Base-by-base conservation (phyloP, 225 moss, liverwort and hornwort genomes). In the Antitrichia curtipendula region DNA sequence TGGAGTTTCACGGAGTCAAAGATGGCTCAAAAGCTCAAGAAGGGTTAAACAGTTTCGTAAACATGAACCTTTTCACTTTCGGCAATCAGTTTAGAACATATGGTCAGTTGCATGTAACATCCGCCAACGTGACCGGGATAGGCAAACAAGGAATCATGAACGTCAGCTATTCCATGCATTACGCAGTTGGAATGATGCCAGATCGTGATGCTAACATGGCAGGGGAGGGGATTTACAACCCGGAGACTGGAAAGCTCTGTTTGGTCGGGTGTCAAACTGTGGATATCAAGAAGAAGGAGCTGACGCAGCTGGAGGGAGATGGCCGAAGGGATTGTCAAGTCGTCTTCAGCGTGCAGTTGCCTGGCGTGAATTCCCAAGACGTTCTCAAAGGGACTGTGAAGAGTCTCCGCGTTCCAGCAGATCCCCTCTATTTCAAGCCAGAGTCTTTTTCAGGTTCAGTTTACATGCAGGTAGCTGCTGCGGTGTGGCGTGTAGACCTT, bases 81-180 rank as follows among this genome's bases (percentile, higher is more conserved):
- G 90, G 90, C 27, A 77, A 89, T 54, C 89, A 93, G 82, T 93
- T 92, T 23, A 78, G 91, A 85, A 85, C 90, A 13, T 90, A 89
- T 49, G 88, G 88, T 63, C 90, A 91, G 80, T 77, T 93, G 88
- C 91, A 93, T 85, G 85, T 69, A 21, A 90, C 89, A 49, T 43
- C 82, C 38, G 89, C 89, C 49, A 91, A 94, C n/a, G 90, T 89
- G 65, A 89, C 87, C 3, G 94, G 86, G 24, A 32, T 86, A n/a
- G 87, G 69, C 50, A 78, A 62, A 7, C 91, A 81, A 73, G 92
- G 86, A 62, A 79, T 93, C 57, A 79, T 72, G 85, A 93, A 93
- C 79, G 93, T 94, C 65, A 94, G 94, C 87, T 94, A 92, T 82
- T 89, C 91, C 66, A 90, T 94, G 29, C 84, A 50, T 41, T 94